Conservation (phyloP, 306 rosid genomes). For the Clitoria ternatea region DNA sequence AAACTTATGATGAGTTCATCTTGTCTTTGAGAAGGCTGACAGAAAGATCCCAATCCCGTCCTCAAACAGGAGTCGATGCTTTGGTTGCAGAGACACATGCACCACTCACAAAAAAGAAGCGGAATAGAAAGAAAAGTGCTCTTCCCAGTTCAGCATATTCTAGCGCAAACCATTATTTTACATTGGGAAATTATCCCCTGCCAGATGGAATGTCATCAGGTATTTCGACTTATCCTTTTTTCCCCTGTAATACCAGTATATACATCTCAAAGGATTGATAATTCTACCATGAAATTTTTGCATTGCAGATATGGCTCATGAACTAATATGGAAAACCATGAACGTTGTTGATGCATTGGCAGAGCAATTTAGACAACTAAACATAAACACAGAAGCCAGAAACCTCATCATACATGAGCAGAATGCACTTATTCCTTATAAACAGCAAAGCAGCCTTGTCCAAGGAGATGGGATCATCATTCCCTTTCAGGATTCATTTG, state of each 20-base stretch:
- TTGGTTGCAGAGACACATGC: constrained; percentile 35
- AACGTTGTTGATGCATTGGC: constrained; percentile 40
- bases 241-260: constrained; percentile 3
- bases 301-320: constrained; percentile 41
- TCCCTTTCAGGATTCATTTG: constrained; percentile 50
- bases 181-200: constrained; percentile 29
- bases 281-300: constrained; percentile 6
- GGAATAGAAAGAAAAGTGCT: constrained; percentile 38
- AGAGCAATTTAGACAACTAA: constrained; percentile 51
- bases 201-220: constrained; percentile 42
- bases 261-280: constrained; percentile 1
- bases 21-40: constrained; percentile 32
- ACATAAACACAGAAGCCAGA: constrained; percentile 53
- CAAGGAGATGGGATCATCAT: constrained; percentile 49
- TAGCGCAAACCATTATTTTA: constrained; percentile 31
- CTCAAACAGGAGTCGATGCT: constrained; percentile 39
- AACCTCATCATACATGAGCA: constrained; percentile 31
- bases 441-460: constrained; percentile 34
- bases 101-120: constrained; percentile 48
- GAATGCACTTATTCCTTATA: constrained; percentile 45
- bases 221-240: constrained; percentile 25
- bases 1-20: constrained; percentile 27
- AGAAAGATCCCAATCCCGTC: constrained; percentile 45
- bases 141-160: constrained; percentile 27
- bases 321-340: constrained; percentile 18